phyloP scores from a whole-genome alignment of 768 basidiomycete genomes.

The Agaricus subrufescens region DNA sequence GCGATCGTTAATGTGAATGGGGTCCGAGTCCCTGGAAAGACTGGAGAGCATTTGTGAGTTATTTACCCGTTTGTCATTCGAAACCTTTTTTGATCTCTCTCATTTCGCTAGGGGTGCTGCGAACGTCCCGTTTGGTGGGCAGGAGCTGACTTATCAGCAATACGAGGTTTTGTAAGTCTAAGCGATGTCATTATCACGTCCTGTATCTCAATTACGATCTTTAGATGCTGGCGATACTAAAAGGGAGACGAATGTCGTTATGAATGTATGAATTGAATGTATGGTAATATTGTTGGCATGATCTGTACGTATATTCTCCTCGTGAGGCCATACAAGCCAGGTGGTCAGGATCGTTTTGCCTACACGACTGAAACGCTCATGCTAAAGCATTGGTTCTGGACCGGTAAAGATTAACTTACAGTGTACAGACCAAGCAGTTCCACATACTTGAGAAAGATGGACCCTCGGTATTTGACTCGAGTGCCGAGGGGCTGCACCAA shows the following conservation, averaged over 20 bases:
- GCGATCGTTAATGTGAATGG: slow-evolving; percentile 49
- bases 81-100: background rate
- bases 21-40: slow-evolving; percentile 68
- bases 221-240: slow-evolving; percentile 33
- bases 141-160: slow-evolving; percentile 32
- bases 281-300: background rate
- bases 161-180: slow-evolving; percentile 45
- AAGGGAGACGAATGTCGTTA: background rate
- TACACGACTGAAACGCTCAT: slow-evolving; percentile 18
- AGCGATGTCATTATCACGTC: background rate
- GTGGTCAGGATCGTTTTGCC: slow-evolving; percentile 47
- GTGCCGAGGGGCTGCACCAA: slow-evolving; percentile 14
- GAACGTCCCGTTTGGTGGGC: slow-evolving; percentile 43
- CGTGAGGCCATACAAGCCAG: slow-evolving; percentile 59
- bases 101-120: slow-evolving; percentile 29
- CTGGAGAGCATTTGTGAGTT: slow-evolving; percentile 63
- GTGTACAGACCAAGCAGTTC: slow-evolving; percentile 58
- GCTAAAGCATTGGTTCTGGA: background rate
- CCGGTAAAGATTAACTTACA: slow-evolving; percentile 38
- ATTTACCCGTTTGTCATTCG: background rate
- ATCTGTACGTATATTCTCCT: slow-evolving; percentile 28
- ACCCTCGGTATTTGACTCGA: slow-evolving; percentile 10
- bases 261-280: background rate
- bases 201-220: background rate
- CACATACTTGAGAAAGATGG: slow-evolving; percentile 24